phyloP scores from a whole-genome alignment of 352 stramenopile genomes.

The Globisporangium spiculum region DNA sequence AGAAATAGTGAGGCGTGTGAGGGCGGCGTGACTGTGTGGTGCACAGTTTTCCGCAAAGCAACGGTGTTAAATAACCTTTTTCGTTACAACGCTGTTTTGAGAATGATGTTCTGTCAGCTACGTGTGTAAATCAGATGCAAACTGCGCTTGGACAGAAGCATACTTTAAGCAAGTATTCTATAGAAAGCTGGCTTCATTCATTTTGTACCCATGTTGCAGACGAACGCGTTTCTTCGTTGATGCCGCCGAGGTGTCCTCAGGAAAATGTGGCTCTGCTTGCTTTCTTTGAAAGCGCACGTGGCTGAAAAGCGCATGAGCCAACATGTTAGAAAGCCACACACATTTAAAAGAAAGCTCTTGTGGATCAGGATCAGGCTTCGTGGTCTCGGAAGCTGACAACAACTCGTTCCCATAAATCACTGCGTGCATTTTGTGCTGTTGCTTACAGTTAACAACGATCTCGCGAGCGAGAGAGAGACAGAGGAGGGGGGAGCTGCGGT shows the following conservation, averaged over 20 bases:
- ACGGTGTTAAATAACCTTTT: not conserved
- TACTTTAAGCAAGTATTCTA: not conserved
- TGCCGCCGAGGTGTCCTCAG: no score
- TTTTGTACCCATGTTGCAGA: conserved; percentile 10
- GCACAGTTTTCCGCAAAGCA: not conserved
- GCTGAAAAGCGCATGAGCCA: not conserved
- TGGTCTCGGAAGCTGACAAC: not conserved
- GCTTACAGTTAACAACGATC: not conserved
- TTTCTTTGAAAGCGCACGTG: not conserved
- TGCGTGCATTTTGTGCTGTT: not conserved
- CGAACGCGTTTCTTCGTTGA: not conserved
- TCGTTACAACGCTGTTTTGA: no score
- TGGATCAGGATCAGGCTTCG: not conserved
- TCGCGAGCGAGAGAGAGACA: not conserved
- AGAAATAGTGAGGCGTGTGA: conserved; percentile 2
- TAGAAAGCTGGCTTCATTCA: not conserved
- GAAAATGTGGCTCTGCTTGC: not conserved
- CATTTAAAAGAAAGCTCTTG: not conserved
- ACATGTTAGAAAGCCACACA: not conserved
- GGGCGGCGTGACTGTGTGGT: conserved; percentile 2
- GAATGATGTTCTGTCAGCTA: no score
- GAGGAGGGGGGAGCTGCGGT: not conserved
- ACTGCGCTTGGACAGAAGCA: not conserved
- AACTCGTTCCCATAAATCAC: not conserved
- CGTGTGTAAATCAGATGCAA: not conserved